A percentile compares a stretch with the other conserved stretches of the same genome.
Evolutionary conservation across 495 filamentous ascomycete genomes (phyloP).

Genomic region (Immersiella caudata): DNA sequence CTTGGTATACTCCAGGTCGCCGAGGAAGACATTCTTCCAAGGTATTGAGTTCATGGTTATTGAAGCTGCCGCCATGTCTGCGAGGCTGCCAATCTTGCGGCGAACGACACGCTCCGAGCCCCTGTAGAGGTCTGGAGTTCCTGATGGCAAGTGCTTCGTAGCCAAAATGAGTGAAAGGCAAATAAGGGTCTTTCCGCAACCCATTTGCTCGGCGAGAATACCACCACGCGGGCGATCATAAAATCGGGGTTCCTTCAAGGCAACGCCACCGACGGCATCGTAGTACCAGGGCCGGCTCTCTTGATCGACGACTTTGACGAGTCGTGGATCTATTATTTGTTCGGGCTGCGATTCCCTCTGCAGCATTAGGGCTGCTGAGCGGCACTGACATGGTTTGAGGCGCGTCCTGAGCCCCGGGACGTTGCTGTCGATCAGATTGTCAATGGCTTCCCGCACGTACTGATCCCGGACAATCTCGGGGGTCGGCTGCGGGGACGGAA

Average conservation of each 20-base stretch:
- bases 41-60: conserved; percentile 66
- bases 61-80: conserved; percentile 57
- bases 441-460: conserved; percentile 62
- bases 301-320: conserved; percentile 61
- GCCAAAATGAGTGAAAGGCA: conserved; percentile 81
- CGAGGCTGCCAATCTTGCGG: conserved; percentile 32
- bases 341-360: conserved; percentile 73
- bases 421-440: conserved; percentile 59
- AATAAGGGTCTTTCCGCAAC: conserved; percentile 86
- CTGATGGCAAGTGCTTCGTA: conserved; percentile 69
- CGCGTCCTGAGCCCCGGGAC: conserved; percentile 65
- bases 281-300: conserved; percentile 69
- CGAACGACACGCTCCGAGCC: conserved; percentile 15
- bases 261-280: conserved; percentile 62
- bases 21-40: conserved; percentile 64
- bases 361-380: conserved; percentile 83
- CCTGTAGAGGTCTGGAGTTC: conserved; percentile 54
- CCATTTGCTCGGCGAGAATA: conserved; percentile 72
- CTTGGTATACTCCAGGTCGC: conserved; percentile 44
- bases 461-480: conserved; percentile 55
- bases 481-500: conserved; percentile 69
- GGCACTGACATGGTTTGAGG: conserved; percentile 78
- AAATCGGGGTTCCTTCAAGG: conserved; percentile 62
- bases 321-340: conserved; percentile 71
- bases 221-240: conserved; percentile 81